Evolutionary conservation across 441 rosid genomes (phyloP).

Genomic region (Jatropha podagrica): DNA sequence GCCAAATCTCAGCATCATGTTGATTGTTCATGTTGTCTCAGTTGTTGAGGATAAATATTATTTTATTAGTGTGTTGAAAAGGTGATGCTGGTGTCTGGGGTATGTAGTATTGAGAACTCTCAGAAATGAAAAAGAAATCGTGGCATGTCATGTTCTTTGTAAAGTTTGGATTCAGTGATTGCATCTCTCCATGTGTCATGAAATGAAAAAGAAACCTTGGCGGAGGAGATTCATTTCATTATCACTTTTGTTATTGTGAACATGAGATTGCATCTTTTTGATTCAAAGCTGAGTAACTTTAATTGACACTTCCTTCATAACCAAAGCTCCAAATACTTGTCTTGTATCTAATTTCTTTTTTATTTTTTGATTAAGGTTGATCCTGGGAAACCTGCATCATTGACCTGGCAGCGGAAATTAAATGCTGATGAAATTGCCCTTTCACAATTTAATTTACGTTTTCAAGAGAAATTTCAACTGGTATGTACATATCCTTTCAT

Average conservation of each 20-base stretch:
- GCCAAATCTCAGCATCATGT: not conserved
- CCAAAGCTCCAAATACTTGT: conserved; percentile 10
- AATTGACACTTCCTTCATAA: not conserved
- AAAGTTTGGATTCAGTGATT: not conserved
- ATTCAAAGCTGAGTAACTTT: not conserved
- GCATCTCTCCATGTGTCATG: not conserved
- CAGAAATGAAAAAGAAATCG: not conserved
- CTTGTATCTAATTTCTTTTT: conserved; percentile 20
- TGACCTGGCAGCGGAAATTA: conserved; percentile 82
- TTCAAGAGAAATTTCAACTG: conserved; percentile 63
- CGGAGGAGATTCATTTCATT: not conserved
- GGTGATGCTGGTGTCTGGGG: not conserved
- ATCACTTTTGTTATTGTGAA: not conserved
- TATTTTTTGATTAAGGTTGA: conserved; percentile 49
- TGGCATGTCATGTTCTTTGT: conserved; percentile 4
- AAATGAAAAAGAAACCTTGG: not conserved
- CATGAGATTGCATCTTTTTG: not conserved
- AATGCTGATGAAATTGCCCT: conserved; percentile 38
- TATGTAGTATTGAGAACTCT: not conserved
- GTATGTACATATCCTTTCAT: conserved; percentile 34
- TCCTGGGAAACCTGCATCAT: conserved; percentile 61
- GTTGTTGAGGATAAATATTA: not conserved
- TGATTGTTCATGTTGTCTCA: not conserved
- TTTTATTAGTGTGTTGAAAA: not conserved
- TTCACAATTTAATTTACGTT: conserved; percentile 44